Evolutionary conservation across 345 rosid genomes (phyloP), one percentile per base, ranked within the genome.

Genomic region (Ceriops tagal): DNA sequence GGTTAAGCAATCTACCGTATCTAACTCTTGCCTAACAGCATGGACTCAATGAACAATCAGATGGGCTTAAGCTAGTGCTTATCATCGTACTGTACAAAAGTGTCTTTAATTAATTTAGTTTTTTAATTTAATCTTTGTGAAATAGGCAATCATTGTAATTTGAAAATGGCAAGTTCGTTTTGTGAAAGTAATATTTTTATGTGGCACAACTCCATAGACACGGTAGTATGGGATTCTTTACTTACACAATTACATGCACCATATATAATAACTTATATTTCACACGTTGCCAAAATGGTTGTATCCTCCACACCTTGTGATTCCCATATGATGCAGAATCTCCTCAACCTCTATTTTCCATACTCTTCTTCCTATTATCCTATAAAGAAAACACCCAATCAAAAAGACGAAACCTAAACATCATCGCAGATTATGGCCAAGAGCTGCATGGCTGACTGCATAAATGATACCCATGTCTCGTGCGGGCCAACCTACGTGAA

Each of bases 371-470:
- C 49, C 19, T 43, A 43, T 13, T 13, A 43, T 43, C 18, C 49
- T 43, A 13, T 13, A 43, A 43, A 43, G 18, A 11, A 43, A 43
- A 43, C 49, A 3, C 49, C 18, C 5, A 28, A 28, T 28, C 0
- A 8, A 34, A 11, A 43, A 43, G 3, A 43, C 4, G 5, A 13
- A 13, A 43, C 18, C 49, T 13, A 13, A 13, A 3, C 49, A 43
- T 43, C 49, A 43, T 15, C 49, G 3, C 5, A 43, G 11, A 43
- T 1, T 3, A 81, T 77, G 84, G 68, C 73, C 0, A 65, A 82
- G 24, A 61, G 61, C 65, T 76, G 80, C 75, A 73, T 70, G 21
- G 68, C 81, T 18, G 65, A 53, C 19, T 71, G 80, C 66, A 61
- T 65, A 26, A 65, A 15, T 1, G 85, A 82, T 43, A 59, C 57